Base-by-base conservation (phyloP, 2,329 filamentous ascomycete species). In the Xylaria sp. region DNA sequence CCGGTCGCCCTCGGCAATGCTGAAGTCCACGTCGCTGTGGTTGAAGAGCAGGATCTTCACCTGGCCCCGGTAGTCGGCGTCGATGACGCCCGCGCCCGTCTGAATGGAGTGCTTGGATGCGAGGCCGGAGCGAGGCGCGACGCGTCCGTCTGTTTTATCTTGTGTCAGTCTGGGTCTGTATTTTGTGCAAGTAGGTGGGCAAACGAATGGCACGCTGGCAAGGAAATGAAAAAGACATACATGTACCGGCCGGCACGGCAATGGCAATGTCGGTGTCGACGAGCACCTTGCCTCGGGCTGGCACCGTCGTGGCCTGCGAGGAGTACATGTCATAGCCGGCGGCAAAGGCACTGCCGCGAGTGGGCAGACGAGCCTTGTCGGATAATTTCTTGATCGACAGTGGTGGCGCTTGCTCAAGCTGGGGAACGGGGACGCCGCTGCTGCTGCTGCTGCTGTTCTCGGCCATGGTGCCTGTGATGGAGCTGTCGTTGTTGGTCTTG, bases 31-130 rank as follows among this genome's bases (percentile, higher is more conserved):
- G 59, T 97, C 94, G 60, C 87, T 87, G 80, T 97, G 91, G 83
- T 99, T 99, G 81, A 98, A 98, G 60, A 99, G 88, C 73, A 99
- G 86, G 30, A 99, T 92, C 85, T 97, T 97, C 76, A 99, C 91
- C 73, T 92, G 92, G 23, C 96, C 96, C 41, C 96, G 89, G 84
- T 99, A 99, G 81, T 99, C 96, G 39, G 95, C 94, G 80, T 99
- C 96, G 75, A 99, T 98, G 72, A 99, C 96, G 63, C 96, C 96
- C 0, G 96, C 96, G 70, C 97, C 94, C 0, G 93, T 96, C 80
- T 97, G 94, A 79, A 99, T 98, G 82, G 94, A 96, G 83, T 98
- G 90, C 84, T 99, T 99, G 68, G 90, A 86, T 2, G 95, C 95
- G 41, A 97, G 90, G 56, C 94, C 94, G n/a, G 93, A 96, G 72